Base-by-base conservation (phyloP, 768 basidiomycete genomes). In the Macrolepiota dolichaula region DNA sequence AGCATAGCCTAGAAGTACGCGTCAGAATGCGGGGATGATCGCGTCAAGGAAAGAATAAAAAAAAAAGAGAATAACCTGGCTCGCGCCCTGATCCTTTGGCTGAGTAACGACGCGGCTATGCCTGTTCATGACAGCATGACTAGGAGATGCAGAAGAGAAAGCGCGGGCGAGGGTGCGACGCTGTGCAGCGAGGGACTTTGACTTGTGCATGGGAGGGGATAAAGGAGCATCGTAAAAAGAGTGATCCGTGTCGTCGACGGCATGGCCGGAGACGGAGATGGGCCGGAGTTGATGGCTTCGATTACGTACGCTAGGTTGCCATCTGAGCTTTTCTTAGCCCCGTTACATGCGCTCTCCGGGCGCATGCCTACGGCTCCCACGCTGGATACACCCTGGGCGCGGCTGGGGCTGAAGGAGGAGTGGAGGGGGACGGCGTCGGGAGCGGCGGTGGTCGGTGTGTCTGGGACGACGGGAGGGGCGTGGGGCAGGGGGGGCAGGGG, bases 71-170 rank as follows among this genome's bases (percentile, higher is more conserved):
- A 55, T 24, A 66, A 87, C 92, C 85, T 98, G 96, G 71, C 92
- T 94, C 35, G 96, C 96, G 36, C 93, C 96, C 73, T 99, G 96
- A 68, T 88, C 87, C 74, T 98, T 99, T 29, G 93, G 89, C 71
- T 89, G 86, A 10, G 97, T 98, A 68, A 98, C 83, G 35, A 81
- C 79, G 66, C 88, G 81, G 71, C 91, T 93, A 79, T 94, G 87
- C 44, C 85, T 79, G 67, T 88, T 88, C 76, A 88, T 77, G 65
- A 84, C 62, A 2, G 76, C 76, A 29, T 74, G 73, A 35, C 78
- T 74, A 77, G 61, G 72, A 64, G 78, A 59, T 11, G 74, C 64
- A 10, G 78, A 74, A 38, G 72, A 76, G 65, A 79, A 74, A 3
- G 76, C 57, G 64, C 81, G 79, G 4, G 75, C 70, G 27, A 71